Percentiles rank a stretch among this genome's conserved stretches.
phyloP scores from a whole-genome alignment of 345 rosid species.

The Acer saccharum region DNA sequence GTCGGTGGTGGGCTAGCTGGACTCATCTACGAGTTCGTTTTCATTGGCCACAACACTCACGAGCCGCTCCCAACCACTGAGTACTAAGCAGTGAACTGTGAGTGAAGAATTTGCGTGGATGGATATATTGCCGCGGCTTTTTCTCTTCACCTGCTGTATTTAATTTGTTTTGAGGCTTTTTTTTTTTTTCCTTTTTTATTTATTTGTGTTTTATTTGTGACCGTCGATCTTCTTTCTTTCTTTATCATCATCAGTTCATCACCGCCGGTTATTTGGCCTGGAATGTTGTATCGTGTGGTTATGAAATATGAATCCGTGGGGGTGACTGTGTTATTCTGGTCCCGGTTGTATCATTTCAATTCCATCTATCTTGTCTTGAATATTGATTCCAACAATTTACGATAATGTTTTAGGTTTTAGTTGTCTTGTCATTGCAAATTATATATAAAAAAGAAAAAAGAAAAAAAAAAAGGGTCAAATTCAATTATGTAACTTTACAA shows the following conservation, averaged over 20 bases:
- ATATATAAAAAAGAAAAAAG: too few species aligned
- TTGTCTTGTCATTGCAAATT: too few species aligned
- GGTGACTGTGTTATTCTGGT: conserved; percentile 24
- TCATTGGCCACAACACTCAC: conserved; percentile 57
- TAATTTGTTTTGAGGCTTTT: conserved; percentile 4
- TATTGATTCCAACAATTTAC: too few species aligned
- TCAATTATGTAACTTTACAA: too few species aligned
- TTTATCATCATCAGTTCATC: neutral
- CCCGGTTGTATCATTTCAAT: conserved; percentile 14
- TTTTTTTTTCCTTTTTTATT: conserved; percentile 2
- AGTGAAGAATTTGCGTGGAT: neutral
- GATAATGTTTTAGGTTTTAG: too few species aligned
- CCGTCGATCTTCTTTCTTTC: conserved; percentile 18
- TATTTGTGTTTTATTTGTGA: conserved; percentile 26
- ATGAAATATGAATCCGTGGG: conserved; percentile 15
- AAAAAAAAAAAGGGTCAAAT: too few species aligned
- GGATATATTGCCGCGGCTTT: conserved; percentile 3
- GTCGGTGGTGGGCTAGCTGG: conserved; percentile 88
- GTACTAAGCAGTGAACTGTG: conserved; percentile 38
- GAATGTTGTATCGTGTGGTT: neutral
- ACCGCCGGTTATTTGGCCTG: neutral
- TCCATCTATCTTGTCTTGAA: neutral
- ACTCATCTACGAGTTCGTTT: conserved; percentile 66
- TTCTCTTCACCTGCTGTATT: conserved; percentile 20
- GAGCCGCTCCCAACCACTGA: conserved; percentile 74